Evolutionary conservation across 1,139 yeast genomes (phyloP).

Genomic region (Taphrina deformans): DNA sequence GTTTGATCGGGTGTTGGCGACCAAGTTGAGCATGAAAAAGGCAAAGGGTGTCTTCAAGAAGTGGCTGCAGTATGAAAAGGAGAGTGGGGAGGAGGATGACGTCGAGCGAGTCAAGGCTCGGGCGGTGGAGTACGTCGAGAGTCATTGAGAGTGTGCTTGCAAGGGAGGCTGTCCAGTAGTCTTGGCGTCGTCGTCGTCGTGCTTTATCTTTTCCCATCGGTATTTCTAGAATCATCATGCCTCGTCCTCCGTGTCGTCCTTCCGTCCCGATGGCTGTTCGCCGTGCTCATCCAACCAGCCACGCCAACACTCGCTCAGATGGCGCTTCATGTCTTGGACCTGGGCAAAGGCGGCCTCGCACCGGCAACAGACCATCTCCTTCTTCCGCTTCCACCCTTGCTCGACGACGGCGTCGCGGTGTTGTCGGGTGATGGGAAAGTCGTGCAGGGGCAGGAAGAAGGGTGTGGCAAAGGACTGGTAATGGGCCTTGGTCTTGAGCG

Average conservation of each 20-base stretch:
- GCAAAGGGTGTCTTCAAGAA: slow-evolving; percentile 93
- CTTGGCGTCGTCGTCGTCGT: not conserved
- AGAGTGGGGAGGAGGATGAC: slow-evolving; percentile 64
- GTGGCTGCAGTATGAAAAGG: slow-evolving; percentile 65
- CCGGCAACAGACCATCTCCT: slow-evolving; percentile 2
- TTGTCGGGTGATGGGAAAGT: slow-evolving; percentile 36
- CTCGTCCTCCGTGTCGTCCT: not conserved
- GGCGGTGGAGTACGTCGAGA: slow-evolving; percentile 71
- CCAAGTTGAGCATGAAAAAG: slow-evolving; percentile 80
- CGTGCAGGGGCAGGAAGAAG: slow-evolving; percentile 61
- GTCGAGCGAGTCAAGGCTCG: slow-evolving; percentile 85
- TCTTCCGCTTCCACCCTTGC: not conserved
- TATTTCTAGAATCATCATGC: not conserved
- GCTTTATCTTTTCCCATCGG: not conserved
- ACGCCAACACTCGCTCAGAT: not conserved
- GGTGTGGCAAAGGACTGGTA: slow-evolving; percentile 67
- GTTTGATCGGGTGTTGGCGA: slow-evolving; percentile 72
- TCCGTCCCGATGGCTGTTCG: not conserved
- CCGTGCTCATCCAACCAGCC: slow-evolving; percentile 1
- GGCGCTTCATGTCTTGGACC: not conserved
- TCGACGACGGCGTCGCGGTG: not conserved
- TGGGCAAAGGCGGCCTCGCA: not conserved
- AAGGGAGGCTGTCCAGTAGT: not conserved
- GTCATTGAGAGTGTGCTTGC: too few relatives aligned
- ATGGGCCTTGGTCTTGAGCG: slow-evolving; percentile 63